phyloP scores from a whole-genome alignment of 371 early-diverging fungal species.

The Lichtheimia ramosa region DNA sequence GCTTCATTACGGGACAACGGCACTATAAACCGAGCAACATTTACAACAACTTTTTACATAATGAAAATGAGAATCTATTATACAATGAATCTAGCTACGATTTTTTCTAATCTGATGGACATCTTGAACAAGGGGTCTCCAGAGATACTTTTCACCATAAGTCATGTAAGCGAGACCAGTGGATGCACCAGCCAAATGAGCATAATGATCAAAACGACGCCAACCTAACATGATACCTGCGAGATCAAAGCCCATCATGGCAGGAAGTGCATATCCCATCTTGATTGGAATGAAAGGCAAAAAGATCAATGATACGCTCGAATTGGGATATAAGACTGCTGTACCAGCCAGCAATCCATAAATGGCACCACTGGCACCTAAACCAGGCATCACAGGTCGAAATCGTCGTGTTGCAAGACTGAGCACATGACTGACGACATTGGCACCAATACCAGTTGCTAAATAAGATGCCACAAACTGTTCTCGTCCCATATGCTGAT shows the following conservation, averaged over 20 bases:
- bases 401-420: slow-evolving; percentile 46
- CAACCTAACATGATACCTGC: slow-evolving; percentile 60
- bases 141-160: slow-evolving; percentile 51
- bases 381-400: slow-evolving; percentile 56
- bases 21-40: slow-evolving; percentile 34
- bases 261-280: slow-evolving; percentile 39
- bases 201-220: slow-evolving; percentile 72
- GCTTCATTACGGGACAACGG: slow-evolving; percentile 21
- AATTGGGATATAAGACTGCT: slow-evolving; percentile 60
- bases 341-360: slow-evolving; percentile 65
- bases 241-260: slow-evolving; percentile 63
- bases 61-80: slow-evolving; percentile 9
- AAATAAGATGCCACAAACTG: slow-evolving; percentile 82
- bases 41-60: slow-evolving; percentile 1
- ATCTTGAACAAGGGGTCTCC: slow-evolving; percentile 46
- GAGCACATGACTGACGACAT: slow-evolving; percentile 62
- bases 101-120: slow-evolving; percentile 19
- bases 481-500: slow-evolving; percentile 53
- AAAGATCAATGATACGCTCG: slow-evolving; percentile 67
- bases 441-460: slow-evolving; percentile 61
- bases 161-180: slow-evolving; percentile 52
- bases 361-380: slow-evolving; percentile 83
- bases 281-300: slow-evolving; percentile 73
- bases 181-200: slow-evolving; percentile 67
- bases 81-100: background rate